Conservation (phyloP, 805 yeast genomes). For the Hemisphaericaspora nanyangensis region DNA sequence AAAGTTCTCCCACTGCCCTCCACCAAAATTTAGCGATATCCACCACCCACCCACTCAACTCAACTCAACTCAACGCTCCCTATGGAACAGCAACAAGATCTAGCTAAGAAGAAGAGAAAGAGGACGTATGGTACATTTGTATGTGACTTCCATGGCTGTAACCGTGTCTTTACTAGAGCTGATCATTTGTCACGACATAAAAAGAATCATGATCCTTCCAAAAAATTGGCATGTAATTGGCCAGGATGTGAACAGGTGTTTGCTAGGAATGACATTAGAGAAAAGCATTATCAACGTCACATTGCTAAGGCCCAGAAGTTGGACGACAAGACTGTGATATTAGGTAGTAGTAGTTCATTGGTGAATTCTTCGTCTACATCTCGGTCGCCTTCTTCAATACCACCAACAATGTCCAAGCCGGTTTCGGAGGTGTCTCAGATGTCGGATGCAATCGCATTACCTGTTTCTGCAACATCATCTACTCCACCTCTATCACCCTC, state of each 20-base stretch:
- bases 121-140: conserved; percentile 16
- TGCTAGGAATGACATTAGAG: conserved; percentile 18
- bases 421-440: neutral
- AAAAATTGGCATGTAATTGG: conserved; percentile 12
- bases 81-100: neutral
- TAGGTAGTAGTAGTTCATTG: neutral
- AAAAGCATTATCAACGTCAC: conserved; percentile 20
- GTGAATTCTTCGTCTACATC: neutral
- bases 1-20: too few relatives aligned
- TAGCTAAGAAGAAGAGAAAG: conserved; percentile 12
- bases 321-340: neutral
- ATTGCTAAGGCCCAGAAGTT: neutral
- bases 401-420: neutral
- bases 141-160: conserved; percentile 47
- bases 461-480: too few relatives aligned
- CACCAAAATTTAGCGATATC: neutral
- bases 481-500: neutral
- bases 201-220: conserved; percentile 43
- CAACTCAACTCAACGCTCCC: too few relatives aligned
- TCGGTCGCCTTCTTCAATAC: neutral
- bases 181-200: conserved; percentile 64
- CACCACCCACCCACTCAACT: too few relatives aligned
- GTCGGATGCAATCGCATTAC: too few relatives aligned
- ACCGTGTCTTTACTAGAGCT: conserved; percentile 49
- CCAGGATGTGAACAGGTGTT: conserved; percentile 17